phyloP scores from a whole-genome alignment of 352 stramenopile species.

The Elongisporangium senticosum region DNA sequence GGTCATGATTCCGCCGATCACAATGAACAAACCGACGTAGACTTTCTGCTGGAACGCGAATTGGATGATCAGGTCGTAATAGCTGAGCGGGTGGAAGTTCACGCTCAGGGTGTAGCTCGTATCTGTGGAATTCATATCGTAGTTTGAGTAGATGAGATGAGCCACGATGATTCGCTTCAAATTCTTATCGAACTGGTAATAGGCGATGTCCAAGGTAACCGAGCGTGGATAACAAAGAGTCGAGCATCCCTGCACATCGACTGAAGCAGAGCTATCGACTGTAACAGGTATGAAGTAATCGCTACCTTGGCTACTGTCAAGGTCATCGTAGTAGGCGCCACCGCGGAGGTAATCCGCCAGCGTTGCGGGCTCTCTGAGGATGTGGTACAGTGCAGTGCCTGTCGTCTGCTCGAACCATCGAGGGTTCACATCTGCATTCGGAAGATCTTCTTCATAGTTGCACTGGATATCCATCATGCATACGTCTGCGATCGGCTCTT shows the following conservation, averaged over 20 bases:
- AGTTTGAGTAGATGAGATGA: conserved; percentile 88
- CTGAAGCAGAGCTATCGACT: conserved; percentile 80
- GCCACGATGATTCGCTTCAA: conserved; percentile 92
- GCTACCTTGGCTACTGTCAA: conserved; percentile 43
- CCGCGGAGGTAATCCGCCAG: conserved; percentile 84
- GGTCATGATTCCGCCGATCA: conserved; percentile 87
- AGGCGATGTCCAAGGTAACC: conserved; percentile 91
- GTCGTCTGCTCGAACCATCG: conserved; percentile 94
- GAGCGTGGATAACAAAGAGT: conserved; percentile 89
- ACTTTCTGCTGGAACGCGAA: conserved; percentile 94
- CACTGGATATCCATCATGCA: conserved; percentile 89
- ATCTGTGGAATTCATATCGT: conserved; percentile 86
- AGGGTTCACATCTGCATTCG: conserved; percentile 83
- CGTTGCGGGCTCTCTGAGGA: conserved; percentile 89
- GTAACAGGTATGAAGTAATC: conserved; percentile 95
- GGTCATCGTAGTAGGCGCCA: conserved; percentile 63
- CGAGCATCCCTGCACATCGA: conserved; percentile 81
- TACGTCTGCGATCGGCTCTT: conserved; percentile 89
- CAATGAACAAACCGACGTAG: conserved; percentile 92
- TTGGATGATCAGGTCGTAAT: conserved; percentile 94
- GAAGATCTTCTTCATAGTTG: conserved; percentile 91
- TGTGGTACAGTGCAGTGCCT: conserved; percentile 87
- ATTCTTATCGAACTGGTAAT: conserved; percentile 90
- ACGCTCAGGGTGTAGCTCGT: conserved; percentile 90
- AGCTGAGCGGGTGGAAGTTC: conserved; percentile 91